Conservation (phyloP, 2,329 filamentous ascomycete genomes). For the Xylaria sp. region DNA sequence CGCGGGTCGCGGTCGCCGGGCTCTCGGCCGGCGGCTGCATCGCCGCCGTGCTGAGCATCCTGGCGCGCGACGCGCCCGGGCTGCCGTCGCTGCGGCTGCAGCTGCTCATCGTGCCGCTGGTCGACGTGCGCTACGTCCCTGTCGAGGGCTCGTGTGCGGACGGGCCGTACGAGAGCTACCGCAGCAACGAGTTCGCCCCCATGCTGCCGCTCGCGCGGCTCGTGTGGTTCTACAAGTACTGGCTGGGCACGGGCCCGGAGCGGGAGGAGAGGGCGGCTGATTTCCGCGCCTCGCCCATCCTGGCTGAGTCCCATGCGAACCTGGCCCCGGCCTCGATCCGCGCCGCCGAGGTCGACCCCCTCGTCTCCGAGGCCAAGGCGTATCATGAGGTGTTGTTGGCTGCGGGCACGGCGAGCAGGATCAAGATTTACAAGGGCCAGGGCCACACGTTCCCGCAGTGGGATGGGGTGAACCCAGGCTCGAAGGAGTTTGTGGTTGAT, state of each 20-base stretch:
- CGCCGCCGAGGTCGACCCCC: constrained; percentile 43
- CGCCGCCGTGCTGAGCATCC: constrained; percentile 35
- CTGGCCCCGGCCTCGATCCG: constrained; percentile 44
- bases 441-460: constrained; percentile 46
- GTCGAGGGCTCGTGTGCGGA: constrained; percentile 36
- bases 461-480: constrained; percentile 42
- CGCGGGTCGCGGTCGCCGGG: constrained; percentile 35
- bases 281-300: constrained; percentile 43
- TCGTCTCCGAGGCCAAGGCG: constrained; percentile 41
- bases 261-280: constrained; percentile 38
- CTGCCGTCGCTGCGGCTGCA: constrained; percentile 42
- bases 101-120: constrained; percentile 43
- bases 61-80: constrained; percentile 34
- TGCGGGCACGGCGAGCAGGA: constrained; percentile 40
- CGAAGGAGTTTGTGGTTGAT: constrained; percentile 42
- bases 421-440: constrained; percentile 45
- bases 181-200: constrained; percentile 42
- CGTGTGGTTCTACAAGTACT: constrained; percentile 46
- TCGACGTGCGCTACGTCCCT: constrained; percentile 45
- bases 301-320: constrained; percentile 41
- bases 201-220: constrained; percentile 44
- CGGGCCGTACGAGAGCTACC: constrained; percentile 43
- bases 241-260: constrained; percentile 43
- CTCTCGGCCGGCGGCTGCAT: constrained; percentile 39
- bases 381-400: constrained; percentile 43